These are phyloP conservation scores for Cladobotryum mycophilum DNA, from an alignment of 2,329 filamentous ascomycete genomes.

Conservation along the genomic window DNA sequence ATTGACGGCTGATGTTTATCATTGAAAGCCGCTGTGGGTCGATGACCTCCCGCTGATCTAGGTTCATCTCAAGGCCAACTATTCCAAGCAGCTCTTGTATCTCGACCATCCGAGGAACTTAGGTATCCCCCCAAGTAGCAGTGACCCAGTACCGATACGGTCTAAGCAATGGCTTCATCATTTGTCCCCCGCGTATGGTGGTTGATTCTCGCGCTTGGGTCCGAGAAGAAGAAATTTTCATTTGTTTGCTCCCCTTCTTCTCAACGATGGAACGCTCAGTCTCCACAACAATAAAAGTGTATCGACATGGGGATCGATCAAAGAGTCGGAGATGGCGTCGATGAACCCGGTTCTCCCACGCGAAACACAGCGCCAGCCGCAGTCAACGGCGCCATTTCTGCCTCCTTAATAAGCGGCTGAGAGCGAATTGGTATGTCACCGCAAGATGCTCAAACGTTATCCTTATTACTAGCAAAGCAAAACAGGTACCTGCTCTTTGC, in stretches of 20 bases:
- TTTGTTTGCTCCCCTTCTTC: background rate
- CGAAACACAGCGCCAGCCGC: conserved; percentile 1
- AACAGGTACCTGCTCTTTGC: too few relatives aligned
- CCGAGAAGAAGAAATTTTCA: background rate
- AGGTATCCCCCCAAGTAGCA: conserved; percentile 4
- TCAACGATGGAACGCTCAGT: background rate
- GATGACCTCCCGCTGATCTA: background rate
- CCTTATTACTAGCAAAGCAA: background rate
- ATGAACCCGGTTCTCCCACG: conserved; percentile 5
- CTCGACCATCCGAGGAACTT: background rate
- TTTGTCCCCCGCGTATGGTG: too few relatives aligned
- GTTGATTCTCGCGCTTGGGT: too few relatives aligned
- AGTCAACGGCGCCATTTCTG: conserved; percentile 7
- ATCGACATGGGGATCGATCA: conserved; percentile 10
- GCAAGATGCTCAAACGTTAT: too few relatives aligned
- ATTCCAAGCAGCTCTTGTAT: too few relatives aligned
- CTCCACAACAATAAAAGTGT: conserved; percentile 5
- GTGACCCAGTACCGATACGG: conserved; percentile 1
- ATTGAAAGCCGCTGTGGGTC: background rate
- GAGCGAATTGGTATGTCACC: background rate
- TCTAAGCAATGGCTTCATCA: too few relatives aligned
- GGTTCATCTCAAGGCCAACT: background rate
- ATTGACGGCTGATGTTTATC: background rate
- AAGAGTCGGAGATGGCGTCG: conserved; percentile 10
- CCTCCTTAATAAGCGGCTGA: background rate